Evolutionary conservation across 2,329 filamentous ascomycete genomes (phyloP).

Genomic region (Nakataea oryzae): DNA sequence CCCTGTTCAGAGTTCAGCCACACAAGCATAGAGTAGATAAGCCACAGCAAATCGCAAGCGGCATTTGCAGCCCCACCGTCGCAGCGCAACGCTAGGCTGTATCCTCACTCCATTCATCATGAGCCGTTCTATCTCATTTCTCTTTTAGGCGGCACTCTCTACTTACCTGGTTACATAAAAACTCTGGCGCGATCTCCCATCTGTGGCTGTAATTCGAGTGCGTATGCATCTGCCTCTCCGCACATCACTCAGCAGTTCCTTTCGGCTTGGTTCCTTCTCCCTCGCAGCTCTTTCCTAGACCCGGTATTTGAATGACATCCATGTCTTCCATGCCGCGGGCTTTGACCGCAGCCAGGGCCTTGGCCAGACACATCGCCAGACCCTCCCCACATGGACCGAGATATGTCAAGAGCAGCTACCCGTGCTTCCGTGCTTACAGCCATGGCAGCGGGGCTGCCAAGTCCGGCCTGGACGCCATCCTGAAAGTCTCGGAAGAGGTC

Average conservation of each 20-base stretch:
- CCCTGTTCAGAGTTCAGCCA: not conserved
- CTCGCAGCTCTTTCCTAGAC: not conserved
- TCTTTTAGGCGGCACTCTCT: not conserved
- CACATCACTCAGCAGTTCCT: not conserved
- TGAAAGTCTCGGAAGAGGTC: slow-evolving; percentile 67
- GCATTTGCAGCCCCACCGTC: too few relatives aligned
- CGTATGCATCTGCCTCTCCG: not conserved
- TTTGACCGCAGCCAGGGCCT: not conserved
- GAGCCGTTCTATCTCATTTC: not conserved
- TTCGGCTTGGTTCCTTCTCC: not conserved
- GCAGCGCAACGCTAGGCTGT: too few relatives aligned
- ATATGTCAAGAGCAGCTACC: not conserved
- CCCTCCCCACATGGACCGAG: not conserved
- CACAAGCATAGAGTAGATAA: not conserved
- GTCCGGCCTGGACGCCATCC: not conserved
- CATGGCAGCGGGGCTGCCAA: too few relatives aligned
- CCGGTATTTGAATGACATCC: not conserved
- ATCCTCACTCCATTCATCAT: not conserved
- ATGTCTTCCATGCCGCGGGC: not conserved
- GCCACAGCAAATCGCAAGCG: not conserved
- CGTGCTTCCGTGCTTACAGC: not conserved
- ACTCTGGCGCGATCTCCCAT: not conserved
- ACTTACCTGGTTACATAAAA: too few relatives aligned
- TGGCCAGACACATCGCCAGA: not conserved
- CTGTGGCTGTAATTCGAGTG: not conserved